These are phyloP conservation scores for Sarocladium brachiariae DNA, from an alignment of 2,329 filamentous ascomycete genomes.

Conservation along the genomic window DNA sequence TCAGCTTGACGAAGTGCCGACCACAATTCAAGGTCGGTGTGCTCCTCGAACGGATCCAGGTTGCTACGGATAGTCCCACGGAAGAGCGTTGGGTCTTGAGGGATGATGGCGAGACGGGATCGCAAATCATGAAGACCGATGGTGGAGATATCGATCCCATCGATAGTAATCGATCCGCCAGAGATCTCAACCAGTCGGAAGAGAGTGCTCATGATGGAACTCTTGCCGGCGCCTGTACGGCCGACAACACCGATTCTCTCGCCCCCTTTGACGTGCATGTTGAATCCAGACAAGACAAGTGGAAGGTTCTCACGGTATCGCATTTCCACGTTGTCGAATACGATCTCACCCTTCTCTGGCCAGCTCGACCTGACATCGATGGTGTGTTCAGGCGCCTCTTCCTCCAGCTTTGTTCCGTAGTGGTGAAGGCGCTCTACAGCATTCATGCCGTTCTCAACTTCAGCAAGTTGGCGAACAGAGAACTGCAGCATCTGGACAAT, in stretches of 20 bases:
- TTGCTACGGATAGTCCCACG: conserved; percentile 73
- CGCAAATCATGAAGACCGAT: conserved; percentile 70
- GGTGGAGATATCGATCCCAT: conserved; percentile 62
- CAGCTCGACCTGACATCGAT: conserved; percentile 66
- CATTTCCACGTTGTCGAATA: conserved; percentile 72
- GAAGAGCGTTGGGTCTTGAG: conserved; percentile 79
- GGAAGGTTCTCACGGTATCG: conserved; percentile 67
- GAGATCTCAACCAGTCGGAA: conserved; percentile 69
- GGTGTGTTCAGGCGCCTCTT: conserved; percentile 80
- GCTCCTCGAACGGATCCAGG: conserved; percentile 73
- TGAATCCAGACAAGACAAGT: conserved; percentile 63
- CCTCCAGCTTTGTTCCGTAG: conserved; percentile 79
- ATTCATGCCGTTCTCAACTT: conserved; percentile 98
- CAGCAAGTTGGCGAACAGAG: conserved; percentile 84
- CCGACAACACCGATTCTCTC: conserved; percentile 79
- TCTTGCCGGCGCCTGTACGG: conserved; percentile 76
- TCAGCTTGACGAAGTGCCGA: conserved; percentile 70
- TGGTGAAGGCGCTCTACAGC: conserved; percentile 86
- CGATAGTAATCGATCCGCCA: conserved; percentile 55
- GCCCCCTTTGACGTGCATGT: conserved; percentile 65
- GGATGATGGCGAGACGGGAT: conserved; percentile 73
- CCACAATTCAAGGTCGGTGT: conserved; percentile 73
- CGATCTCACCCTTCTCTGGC: conserved; percentile 80
- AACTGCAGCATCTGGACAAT: conserved; percentile 97
- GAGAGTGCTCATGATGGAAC: conserved; percentile 74